Conservation (phyloP, 495 filamentous ascomycete genomes). For the Lophium mytilinum region DNA sequence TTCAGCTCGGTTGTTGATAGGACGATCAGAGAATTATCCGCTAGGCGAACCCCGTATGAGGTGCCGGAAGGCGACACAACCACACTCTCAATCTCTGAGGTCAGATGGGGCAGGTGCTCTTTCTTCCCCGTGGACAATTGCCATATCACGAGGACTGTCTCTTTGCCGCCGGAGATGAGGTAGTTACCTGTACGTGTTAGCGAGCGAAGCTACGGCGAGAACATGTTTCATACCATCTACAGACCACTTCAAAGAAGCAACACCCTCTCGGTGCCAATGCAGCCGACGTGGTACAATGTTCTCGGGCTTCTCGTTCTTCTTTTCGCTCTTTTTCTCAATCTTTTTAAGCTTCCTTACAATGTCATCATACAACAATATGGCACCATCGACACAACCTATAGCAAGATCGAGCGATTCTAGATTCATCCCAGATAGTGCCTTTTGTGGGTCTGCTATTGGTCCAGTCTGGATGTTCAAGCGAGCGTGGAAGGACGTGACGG, state of each 20-base stretch:
- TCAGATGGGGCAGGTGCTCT: slow-evolving; percentile 80
- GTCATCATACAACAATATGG: slow-evolving; percentile 71
- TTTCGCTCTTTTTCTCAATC: slow-evolving; percentile 26
- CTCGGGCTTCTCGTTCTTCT: slow-evolving; percentile 5
- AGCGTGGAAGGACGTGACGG: slow-evolving; percentile 52
- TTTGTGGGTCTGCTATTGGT: slow-evolving; percentile 3
- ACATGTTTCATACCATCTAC: slow-evolving; percentile 60
- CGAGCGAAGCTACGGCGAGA: background rate
- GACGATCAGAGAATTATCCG: slow-evolving; percentile 84
- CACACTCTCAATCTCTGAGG: slow-evolving; percentile 71
- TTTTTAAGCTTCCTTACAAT: slow-evolving; percentile 48
- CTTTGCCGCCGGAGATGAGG: slow-evolving; percentile 81
- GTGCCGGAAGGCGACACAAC: slow-evolving; percentile 70
- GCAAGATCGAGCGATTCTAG: slow-evolving; percentile 53
- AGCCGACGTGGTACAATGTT: slow-evolving; percentile 31
- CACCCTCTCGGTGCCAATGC: slow-evolving; percentile 87
- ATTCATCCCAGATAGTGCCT: slow-evolving; percentile 20
- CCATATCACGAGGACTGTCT: slow-evolving; percentile 91
- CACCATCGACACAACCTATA: slow-evolving; percentile 64
- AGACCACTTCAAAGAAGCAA: slow-evolving; percentile 78
- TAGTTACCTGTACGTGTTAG: slow-evolving; percentile 65
- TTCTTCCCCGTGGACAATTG: slow-evolving; percentile 77
- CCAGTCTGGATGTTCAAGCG: slow-evolving; percentile 20
- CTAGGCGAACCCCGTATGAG: slow-evolving; percentile 72
- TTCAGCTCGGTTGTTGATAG: slow-evolving; percentile 80